These are phyloP conservation scores for Candida sojae DNA, from an alignment of 1,139 yeast species.

Conservation along the genomic window DNA sequence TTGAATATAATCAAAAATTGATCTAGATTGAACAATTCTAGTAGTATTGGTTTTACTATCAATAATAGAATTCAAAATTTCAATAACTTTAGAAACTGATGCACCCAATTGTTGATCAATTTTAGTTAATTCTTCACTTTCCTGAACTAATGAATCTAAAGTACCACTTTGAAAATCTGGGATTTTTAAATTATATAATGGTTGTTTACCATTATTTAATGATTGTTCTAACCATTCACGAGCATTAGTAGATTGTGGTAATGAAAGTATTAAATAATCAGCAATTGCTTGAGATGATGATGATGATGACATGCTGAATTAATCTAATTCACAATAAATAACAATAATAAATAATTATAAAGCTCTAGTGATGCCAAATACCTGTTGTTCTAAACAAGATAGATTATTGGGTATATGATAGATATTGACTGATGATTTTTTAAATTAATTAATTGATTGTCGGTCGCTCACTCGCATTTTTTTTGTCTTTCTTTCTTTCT, in stretches of 20 bases:
- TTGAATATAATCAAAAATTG: conserved; percentile 65
- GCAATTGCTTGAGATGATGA: conserved; percentile 22
- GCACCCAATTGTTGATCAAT: conserved; percentile 72
- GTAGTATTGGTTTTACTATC: conserved; percentile 30
- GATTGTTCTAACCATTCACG: conserved; percentile 45
- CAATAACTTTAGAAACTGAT: conserved; percentile 74
- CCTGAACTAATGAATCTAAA: conserved; percentile 84
- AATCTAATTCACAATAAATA: too few relatives aligned
- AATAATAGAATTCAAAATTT: conserved; percentile 57
- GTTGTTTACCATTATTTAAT: conserved; percentile 45
- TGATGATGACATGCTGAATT: not conserved
- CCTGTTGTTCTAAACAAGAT: too few relatives aligned
- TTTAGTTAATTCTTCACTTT: conserved; percentile 85
- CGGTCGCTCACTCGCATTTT: not conserved
- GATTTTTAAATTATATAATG: conserved; percentile 51
- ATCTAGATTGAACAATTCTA: conserved; percentile 43
- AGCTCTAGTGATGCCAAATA: too few relatives aligned
- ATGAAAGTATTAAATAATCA: conserved; percentile 51
- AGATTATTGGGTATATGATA: too few relatives aligned
- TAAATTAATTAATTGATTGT: not conserved
- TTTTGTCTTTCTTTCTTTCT: too few relatives aligned
- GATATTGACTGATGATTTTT: not conserved
- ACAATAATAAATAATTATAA: too few relatives aligned
- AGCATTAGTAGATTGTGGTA: conserved; percentile 52
- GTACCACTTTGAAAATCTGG: conserved; percentile 97